Evolutionary conservation across 148 eudicot species (phyloP), one percentile per base, ranked within the genome.

Genomic region (Silene latifolia): DNA sequence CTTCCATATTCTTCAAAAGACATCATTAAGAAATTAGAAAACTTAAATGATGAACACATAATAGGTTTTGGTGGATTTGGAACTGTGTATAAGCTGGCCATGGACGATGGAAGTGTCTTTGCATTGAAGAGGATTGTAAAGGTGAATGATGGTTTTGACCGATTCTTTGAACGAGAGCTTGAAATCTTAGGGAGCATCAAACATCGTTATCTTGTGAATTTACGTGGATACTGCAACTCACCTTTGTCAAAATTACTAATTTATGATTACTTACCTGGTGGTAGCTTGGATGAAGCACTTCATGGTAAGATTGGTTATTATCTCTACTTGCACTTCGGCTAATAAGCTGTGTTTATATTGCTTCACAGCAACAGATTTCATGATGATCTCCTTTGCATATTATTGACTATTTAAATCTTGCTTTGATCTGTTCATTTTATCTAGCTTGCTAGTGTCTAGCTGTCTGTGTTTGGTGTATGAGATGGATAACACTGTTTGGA

Each of bases 131-230:
- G 89, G 80, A 95, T 95, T 66, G 73, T 89, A 66, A 92, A 92
- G 84, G 67, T 89, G 77, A 89, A 90, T 75, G 96, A 92, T 73
- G 93, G 96, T 29, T 95, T 92, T 80, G 98, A 95, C 80, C 97
- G 97, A 9, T 92, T 88, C 79, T 95, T 95, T 78, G 97, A 92
- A 76, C 89, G 98, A 78, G 98, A 95, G 89, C 93, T 95, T 76
- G 98, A 90, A 82, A 95, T 95, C 78, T 89, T 95, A 71, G 98
- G 98, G 75, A 95, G 98, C 85, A 92, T 95, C 83, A 95, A 95
- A 67, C 98, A 95, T 71, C 85, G 93, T 19, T 84, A 86, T 81
- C 91, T 95, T n/a, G 98, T 95, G 78, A 95, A 95, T 77, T 85
- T 95, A 78, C 88, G 98, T 83, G 98, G 98, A 84, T 95, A 95